Percentiles rank a stretch among this genome's conserved stretches.
These are phyloP conservation scores for Colletotrichum higginsianum DNA, from an alignment of 2,329 filamentous ascomycete species.

Conservation along the genomic window DNA sequence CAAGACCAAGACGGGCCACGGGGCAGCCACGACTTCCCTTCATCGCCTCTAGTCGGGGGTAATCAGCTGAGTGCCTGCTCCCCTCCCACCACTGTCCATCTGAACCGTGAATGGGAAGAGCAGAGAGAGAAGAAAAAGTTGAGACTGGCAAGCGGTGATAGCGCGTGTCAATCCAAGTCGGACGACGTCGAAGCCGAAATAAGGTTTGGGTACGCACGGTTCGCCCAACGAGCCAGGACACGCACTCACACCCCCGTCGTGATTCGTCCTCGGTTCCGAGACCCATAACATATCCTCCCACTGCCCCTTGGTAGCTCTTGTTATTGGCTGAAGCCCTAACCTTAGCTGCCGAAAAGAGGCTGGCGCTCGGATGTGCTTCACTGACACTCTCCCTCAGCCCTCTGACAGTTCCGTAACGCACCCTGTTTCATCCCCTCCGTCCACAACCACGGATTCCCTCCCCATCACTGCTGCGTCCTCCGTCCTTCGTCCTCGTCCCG, in stretches of 20 bases:
- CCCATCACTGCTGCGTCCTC: not conserved
- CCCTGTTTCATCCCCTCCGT: slow-evolving; percentile 49
- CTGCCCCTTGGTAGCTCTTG: rapidly evolving
- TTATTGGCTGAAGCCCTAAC: slow-evolving; percentile 9
- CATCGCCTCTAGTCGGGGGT: too few species aligned
- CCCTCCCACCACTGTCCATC: not conserved
- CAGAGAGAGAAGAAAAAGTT: not conserved
- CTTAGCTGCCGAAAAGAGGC: slow-evolving; percentile 4
- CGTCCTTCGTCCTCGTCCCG: slow-evolving; percentile 10
- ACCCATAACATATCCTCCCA: slow-evolving; percentile 10
- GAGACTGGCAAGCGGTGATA: slow-evolving; percentile 29
- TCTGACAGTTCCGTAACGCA: slow-evolving; percentile 53
- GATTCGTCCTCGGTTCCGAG: not conserved
- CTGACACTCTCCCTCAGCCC: slow-evolving; percentile 38
- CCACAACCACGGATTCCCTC: not conserved
- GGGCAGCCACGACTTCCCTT: not conserved
- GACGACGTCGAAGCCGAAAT: slow-evolving; percentile 53
- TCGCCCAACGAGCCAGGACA: slow-evolving; percentile 4
- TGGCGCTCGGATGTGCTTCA: slow-evolving; percentile 49
- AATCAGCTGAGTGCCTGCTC: too few species aligned
- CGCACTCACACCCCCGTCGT: slow-evolving; percentile 39
- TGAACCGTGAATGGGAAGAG: not conserved
- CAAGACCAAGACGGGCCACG: slow-evolving; percentile 13
- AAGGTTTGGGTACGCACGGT: slow-evolving; percentile 48
- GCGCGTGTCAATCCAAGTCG: slow-evolving; percentile 42